Percentiles rank a stretch among this genome's conserved stretches.
These are phyloP conservation scores for Coemansia sp. DNA, from an alignment of 192 early-diverging fungal genomes.

Conservation along the genomic window DNA sequence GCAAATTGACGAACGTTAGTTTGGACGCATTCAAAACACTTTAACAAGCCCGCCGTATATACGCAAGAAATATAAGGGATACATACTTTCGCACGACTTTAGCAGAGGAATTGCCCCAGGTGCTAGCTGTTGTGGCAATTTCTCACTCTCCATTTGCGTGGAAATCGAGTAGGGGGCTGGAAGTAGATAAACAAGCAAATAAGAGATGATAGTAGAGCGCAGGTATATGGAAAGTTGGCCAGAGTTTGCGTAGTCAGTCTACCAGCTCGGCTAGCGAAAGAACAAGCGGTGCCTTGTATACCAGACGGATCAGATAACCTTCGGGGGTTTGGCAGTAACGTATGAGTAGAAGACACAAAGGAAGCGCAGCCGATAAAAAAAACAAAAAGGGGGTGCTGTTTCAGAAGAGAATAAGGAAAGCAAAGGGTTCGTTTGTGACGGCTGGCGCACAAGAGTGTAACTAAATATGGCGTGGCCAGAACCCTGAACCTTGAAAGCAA, in stretches of 20 bases:
- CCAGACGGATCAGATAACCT: neutral
- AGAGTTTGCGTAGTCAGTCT: neutral
- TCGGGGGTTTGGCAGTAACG: neutral
- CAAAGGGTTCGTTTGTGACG: neutral
- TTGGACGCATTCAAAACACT: neutral
- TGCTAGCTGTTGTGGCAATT: conserved; percentile 15
- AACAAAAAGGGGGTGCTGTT: neutral
- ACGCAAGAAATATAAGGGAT: neutral
- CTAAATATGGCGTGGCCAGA: neutral
- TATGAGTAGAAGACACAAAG: neutral
- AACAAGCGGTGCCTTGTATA: neutral
- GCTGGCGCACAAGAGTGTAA: neutral
- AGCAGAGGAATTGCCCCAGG: conserved; percentile 45
- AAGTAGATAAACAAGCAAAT: neutral
- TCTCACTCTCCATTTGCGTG: conserved; percentile 21
- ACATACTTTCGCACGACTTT: conserved; percentile 58
- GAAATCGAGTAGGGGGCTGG: neutral
- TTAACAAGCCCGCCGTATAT: neutral
- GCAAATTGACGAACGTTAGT: neutral
- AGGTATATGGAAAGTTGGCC: neutral
- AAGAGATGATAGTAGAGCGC: neutral
- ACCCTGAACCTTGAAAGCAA: neutral
- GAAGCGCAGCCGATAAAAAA: neutral
- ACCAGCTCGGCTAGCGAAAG: neutral
- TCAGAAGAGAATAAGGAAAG: neutral